Conservation (phyloP, 192 early-diverging fungal genomes). For the Dissophora ornata region DNA sequence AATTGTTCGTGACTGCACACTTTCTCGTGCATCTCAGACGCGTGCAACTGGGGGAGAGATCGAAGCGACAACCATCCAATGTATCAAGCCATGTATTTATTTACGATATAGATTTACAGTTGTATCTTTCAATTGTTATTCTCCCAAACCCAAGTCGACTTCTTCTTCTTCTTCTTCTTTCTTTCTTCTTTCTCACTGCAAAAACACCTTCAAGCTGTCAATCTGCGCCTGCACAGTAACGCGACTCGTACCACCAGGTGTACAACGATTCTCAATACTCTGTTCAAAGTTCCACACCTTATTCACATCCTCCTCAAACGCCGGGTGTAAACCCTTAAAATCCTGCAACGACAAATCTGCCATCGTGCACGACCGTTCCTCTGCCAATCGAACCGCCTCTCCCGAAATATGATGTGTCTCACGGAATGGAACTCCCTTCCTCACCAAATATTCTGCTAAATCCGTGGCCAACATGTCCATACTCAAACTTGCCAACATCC, state of each 20-base stretch:
- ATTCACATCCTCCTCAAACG: slow-evolving; percentile 86
- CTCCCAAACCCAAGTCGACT: too few species aligned
- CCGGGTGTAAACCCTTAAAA: slow-evolving; percentile 84
- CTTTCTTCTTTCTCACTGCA: too few species aligned
- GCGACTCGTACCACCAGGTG: slow-evolving; percentile 89
- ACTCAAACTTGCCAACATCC: slow-evolving; percentile 85
- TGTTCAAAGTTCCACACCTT: slow-evolving; percentile 91
- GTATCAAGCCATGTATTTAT: too few species aligned
- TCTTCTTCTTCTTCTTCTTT: too few species aligned
- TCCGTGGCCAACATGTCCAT: slow-evolving; percentile 98
- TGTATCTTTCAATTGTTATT: too few species aligned
- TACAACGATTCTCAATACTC: slow-evolving; percentile 89
- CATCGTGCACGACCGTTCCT: slow-evolving; percentile 83
- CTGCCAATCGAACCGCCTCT: slow-evolving; percentile 91
- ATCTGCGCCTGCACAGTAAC: slow-evolving; percentile 87
- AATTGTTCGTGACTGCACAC: too few species aligned
- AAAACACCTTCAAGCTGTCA: slow-evolving; percentile 67
- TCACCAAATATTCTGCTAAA: slow-evolving; percentile 97
- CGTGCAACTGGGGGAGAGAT: too few species aligned
- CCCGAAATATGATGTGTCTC: slow-evolving; percentile 99
- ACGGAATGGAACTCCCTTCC: slow-evolving; percentile 98
- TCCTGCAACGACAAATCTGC: slow-evolving; percentile 80
- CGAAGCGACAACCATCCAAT: too few species aligned
- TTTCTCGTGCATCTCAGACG: too few species aligned
- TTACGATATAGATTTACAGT: too few species aligned